Base-by-base conservation (phyloP, 208 protist genomes). In the Naegleria lovaniensis region DNA sequence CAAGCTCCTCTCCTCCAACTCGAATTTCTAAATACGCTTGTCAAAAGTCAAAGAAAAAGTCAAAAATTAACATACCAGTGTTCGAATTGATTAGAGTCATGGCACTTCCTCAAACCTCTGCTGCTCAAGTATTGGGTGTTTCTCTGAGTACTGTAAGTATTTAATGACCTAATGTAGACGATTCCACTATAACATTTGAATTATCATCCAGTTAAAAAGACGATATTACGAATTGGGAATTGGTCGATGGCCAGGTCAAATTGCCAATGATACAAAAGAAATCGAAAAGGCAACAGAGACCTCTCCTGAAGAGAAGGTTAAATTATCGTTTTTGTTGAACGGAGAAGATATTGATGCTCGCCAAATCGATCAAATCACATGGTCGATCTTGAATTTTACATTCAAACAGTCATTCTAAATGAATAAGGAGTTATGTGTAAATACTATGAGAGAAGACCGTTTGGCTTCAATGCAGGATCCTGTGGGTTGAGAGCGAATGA, bases 171-270 rank as follows among this genome's bases (percentile, higher is more conserved):
- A 58, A 19, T 58, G 5, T 58, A 19, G 51, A 58, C n/a, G 15
- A 19, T 58, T 15, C 51, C 15, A 58, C 5, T 15, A 58, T 58
- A 19, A 58, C 5, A 58, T 58, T 58, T 58, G 5, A 58, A 58
- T 58, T 15, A 58, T 58, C 15, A 58, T n/a, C n/a, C 3, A 67
- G 55, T 29, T 67, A 11, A 85, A 85, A 43, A 85, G 79, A 85
- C 38, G 79, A 43, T 85, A 36, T 19, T 85, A 85, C 41, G 79
- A 85, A 25, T 25, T 85, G n/a, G 79, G 79, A 85, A 85, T 85
- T 16, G 38, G 38, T 0, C 0, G 79, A n/a, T 85, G 79, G 79
- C 79, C 79, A 43, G n/a, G 55, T 29, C 55, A 67, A 67, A 29
- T 15, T 67, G 55, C 19, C 11, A 29, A 15, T 29, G 19, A 29